These are phyloP conservation scores for Podaxis sp. DNA, from an alignment of 768 basidiomycete genomes.

Conservation along the genomic window DNA sequence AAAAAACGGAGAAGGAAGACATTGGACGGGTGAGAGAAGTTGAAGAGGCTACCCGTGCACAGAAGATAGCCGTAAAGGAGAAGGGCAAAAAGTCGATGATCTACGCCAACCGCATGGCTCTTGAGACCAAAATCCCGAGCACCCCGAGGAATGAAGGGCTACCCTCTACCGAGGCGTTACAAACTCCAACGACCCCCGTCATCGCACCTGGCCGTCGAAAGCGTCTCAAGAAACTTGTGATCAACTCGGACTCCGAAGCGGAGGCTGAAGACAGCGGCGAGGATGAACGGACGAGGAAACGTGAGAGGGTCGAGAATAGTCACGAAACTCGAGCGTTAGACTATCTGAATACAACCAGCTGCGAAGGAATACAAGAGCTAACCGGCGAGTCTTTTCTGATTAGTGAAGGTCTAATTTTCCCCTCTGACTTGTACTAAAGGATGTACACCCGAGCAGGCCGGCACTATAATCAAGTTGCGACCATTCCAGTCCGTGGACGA, in stretches of 20 bases:
- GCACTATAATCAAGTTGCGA: conserved; percentile 69
- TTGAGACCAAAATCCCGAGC: conserved; percentile 35
- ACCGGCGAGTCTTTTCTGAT: conserved; percentile 47
- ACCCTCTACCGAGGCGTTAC: conserved; percentile 20
- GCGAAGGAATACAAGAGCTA: conserved; percentile 67
- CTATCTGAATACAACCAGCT: conserved; percentile 62
- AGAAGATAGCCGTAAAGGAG: conserved; percentile 60
- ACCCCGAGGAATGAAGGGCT: conserved; percentile 10
- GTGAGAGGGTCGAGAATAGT: conserved; percentile 27
- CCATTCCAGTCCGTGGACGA: conserved; percentile 79
- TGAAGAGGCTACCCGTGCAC: conserved; percentile 69
- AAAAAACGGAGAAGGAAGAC: conserved; percentile 27
- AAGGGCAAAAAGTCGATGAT: conserved; percentile 82
- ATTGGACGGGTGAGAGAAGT: conserved; percentile 67
- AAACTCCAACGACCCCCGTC: conserved; percentile 36
- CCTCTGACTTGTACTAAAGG: conserved; percentile 34
- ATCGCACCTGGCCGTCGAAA: conserved; percentile 43
- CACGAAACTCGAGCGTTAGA: conserved; percentile 52
- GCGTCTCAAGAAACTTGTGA: conserved; percentile 54
- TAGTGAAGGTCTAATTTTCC: conserved; percentile 5
- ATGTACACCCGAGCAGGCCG: conserved; percentile 78
- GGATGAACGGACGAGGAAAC: conserved; percentile 29
- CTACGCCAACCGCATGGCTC: conserved; percentile 59
- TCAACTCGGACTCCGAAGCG: conserved; percentile 64
- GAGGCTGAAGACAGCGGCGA: conserved; percentile 48